A percentile compares a stretch with the other conserved stretches of the same genome.
Evolutionary conservation across 257 asterid genomes (phyloP).

Genomic region (Perilla frutescens): DNA sequence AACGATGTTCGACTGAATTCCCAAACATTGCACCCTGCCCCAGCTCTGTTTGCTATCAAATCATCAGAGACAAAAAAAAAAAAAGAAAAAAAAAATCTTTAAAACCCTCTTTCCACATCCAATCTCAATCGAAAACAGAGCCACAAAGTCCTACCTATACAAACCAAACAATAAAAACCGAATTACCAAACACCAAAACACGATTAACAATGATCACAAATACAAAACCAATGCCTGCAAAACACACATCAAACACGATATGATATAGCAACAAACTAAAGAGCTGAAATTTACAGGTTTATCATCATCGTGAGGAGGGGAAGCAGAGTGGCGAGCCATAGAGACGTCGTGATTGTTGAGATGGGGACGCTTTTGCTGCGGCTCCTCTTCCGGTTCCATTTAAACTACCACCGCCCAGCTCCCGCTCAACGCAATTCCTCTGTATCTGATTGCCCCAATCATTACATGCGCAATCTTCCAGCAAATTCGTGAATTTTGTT

Average conservation of each 20-base stretch:
- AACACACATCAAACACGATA: background rate
- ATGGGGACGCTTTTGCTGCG: conserved; percentile 75
- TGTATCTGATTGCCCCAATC: conserved; percentile 37
- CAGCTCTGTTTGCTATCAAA: background rate
- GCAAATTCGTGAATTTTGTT: background rate
- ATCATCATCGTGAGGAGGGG: conserved; percentile 65
- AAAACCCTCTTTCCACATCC: too few species aligned
- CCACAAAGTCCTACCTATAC: background rate
- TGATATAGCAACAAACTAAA: background rate
- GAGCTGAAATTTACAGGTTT: conserved; percentile 54
- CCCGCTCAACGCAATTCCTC: conserved; percentile 30
- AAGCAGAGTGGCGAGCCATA: conserved; percentile 66
- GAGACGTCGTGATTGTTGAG: conserved; percentile 51
- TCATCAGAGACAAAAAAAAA: too few species aligned
- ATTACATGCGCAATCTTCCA: conserved; percentile 36
- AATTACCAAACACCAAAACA: background rate
- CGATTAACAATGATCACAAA: background rate
- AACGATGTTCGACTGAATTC: conserved; percentile 12
- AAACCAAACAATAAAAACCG: conserved; percentile 3
- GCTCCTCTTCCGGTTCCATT: conserved; percentile 72
- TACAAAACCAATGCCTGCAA: background rate
- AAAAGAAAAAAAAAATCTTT: too few species aligned
- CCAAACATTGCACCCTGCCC: conserved; percentile 10
- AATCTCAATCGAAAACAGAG: background rate
- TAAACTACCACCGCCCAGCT: conserved; percentile 37